Conservation (phyloP, 2,329 filamentous ascomycete genomes). For the Alternaria gaisen region DNA sequence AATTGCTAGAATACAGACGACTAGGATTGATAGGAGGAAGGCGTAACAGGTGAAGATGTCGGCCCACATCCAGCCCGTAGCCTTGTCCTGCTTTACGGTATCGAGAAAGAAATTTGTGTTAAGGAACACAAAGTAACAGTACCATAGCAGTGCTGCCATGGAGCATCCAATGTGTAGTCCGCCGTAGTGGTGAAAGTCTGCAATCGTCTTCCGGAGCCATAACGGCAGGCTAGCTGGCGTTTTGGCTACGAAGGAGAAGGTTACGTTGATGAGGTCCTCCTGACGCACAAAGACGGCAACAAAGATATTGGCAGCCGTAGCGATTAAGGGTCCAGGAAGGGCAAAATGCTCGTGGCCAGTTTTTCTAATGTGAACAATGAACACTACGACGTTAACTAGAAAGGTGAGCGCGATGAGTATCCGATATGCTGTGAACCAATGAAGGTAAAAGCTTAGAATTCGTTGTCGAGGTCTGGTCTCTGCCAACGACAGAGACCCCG, state of each 20-base stretch:
- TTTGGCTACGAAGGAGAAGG: conserved; percentile 41
- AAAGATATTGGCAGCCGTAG: conserved; percentile 47
- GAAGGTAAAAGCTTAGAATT: conserved; percentile 12
- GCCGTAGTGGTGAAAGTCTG: conserved; percentile 45
- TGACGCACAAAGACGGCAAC: conserved; percentile 44
- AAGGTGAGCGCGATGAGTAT: conserved; percentile 22
- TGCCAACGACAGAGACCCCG: background rate
- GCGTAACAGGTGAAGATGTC: conserved; percentile 27
- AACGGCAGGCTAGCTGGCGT: conserved; percentile 36
- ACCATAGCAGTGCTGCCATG: conserved; percentile 53
- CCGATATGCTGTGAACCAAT: conserved; percentile 32
- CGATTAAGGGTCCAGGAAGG: conserved; percentile 26
- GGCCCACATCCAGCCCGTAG: conserved; percentile 30
- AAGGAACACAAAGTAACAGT: conserved; percentile 51
- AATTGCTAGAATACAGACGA: conserved; percentile 38
- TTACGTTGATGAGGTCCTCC: conserved; percentile 45
- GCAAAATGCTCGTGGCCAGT: background rate
- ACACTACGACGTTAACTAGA: conserved; percentile 14
- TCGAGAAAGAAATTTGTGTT: conserved; percentile 36
- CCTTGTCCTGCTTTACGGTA: background rate
- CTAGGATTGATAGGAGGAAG: conserved; percentile 27
- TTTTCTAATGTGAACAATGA: background rate
- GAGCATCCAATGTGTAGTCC: conserved; percentile 48
- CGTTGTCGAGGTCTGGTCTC: conserved; percentile 1
- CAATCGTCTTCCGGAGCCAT: conserved; percentile 31